phyloP scores from a whole-genome alignment of 352 stramenopile species.

The Globisporangium polare region DNA sequence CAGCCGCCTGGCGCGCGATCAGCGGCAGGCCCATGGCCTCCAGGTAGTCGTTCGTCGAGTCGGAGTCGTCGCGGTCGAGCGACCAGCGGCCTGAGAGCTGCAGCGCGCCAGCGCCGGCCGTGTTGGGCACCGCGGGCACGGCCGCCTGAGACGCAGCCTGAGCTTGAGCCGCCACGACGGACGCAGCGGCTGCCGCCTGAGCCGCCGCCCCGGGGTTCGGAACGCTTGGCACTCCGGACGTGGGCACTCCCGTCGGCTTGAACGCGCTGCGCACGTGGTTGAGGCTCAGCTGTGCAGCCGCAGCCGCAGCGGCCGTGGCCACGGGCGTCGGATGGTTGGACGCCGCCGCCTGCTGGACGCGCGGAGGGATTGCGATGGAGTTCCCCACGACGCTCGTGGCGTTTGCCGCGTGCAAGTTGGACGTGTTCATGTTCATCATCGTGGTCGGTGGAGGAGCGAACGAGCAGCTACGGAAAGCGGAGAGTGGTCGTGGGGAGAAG shows the following conservation, averaged over 20 bases:
- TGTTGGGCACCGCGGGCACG: conserved; percentile 49
- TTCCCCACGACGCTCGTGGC: conserved; percentile 77
- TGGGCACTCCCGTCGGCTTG: conserved; percentile 41
- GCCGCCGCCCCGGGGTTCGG: background rate
- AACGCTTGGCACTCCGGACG: conserved; percentile 24
- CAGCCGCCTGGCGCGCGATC: conserved; percentile 81
- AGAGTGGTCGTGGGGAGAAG: too few relatives aligned
- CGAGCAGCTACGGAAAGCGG: background rate
- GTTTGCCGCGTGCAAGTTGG: conserved; percentile 79
- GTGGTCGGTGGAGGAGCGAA: background rate
- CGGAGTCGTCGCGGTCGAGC: conserved; percentile 81
- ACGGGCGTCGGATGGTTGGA: conserved; percentile 23
- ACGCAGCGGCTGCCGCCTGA: conserved; percentile 5
- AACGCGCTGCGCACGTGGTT: conserved; percentile 72
- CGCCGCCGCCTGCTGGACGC: conserved; percentile 16
- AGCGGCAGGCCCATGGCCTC: conserved; percentile 80
- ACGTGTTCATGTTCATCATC: conserved; percentile 40
- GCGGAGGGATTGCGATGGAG: conserved; percentile 65
- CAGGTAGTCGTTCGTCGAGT: conserved; percentile 89
- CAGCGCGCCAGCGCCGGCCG: conserved; percentile 65
- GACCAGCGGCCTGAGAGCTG: conserved; percentile 84
- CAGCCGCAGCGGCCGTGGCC: conserved; percentile 24
- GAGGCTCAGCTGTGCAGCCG: conserved; percentile 42
- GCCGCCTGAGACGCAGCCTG: conserved; percentile 11
- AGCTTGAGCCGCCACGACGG: conserved; percentile 19